Evolutionary conservation across 1,284 basidiomycete species (phyloP).

Genomic region (Tylopilus sp.): DNA sequence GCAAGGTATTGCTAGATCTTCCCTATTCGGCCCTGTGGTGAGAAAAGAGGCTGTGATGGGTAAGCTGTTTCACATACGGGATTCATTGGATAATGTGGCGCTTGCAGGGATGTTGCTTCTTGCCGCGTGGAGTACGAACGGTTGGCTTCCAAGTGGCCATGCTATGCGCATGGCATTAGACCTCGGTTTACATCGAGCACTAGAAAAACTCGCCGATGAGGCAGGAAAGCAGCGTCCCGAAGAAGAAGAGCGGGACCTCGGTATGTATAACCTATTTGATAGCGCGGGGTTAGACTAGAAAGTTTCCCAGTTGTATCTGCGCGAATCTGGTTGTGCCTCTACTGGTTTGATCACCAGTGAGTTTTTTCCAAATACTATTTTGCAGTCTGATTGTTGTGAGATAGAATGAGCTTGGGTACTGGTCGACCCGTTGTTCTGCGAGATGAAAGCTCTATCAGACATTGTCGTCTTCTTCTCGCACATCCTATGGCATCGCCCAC

Average conservation of each 20-base stretch:
- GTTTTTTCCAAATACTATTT: slow-evolving; percentile 28
- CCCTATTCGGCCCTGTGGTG: slow-evolving; percentile 86
- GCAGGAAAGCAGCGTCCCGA: slow-evolving; percentile 63
- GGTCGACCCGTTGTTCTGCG: slow-evolving; percentile 85
- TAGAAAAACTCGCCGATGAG: slow-evolving; percentile 84
- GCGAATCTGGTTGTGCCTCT: slow-evolving; percentile 89
- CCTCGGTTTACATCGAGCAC: slow-evolving; percentile 82
- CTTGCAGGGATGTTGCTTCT: slow-evolving; percentile 77
- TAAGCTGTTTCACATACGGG: slow-evolving; percentile 28
- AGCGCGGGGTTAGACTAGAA: slow-evolving; percentile 8
- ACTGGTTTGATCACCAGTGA: slow-evolving; percentile 89
- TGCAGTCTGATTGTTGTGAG: slow-evolving; percentile 19
- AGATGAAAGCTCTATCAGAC: slow-evolving; percentile 81
- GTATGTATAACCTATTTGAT: slow-evolving; percentile 38
- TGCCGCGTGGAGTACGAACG: slow-evolving; percentile 90
- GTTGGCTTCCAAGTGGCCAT: slow-evolving; percentile 88
- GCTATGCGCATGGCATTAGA: slow-evolving; percentile 94
- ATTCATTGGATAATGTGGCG: slow-evolving; percentile 5
- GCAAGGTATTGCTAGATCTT: slow-evolving; percentile 88
- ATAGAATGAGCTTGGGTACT: slow-evolving; percentile 85
- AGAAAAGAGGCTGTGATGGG: slow-evolving; percentile 93
- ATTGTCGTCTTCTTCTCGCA: slow-evolving; percentile 73
- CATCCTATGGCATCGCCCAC: slow-evolving; percentile 86
- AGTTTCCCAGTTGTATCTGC: slow-evolving; percentile 71
- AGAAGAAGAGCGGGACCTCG: slow-evolving; percentile 82